phyloP scores from a whole-genome alignment of 805 yeast genomes.

The Cephaloascus albidus region DNA sequence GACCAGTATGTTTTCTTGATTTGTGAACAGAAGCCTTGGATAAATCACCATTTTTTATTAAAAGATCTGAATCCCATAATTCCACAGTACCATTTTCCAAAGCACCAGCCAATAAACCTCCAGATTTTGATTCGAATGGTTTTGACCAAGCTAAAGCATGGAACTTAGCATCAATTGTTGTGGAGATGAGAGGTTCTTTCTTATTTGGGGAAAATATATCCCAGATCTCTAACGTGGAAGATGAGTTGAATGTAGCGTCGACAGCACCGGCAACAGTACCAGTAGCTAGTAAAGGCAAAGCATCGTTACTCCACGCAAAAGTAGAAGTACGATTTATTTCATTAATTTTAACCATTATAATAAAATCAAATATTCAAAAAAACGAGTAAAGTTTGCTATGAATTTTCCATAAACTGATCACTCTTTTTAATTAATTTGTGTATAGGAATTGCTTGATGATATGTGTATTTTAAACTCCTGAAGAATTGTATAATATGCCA shows the following conservation, averaged over 20 bases:
- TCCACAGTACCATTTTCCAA: slow-evolving; percentile 75
- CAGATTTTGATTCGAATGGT: slow-evolving; percentile 36
- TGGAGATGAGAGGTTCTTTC: slow-evolving; percentile 22
- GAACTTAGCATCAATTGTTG: slow-evolving; percentile 34
- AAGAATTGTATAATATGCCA: no score
- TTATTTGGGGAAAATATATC: slow-evolving; percentile 37
- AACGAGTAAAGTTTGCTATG: no score
- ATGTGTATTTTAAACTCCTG: no score
- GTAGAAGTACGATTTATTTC: slow-evolving; percentile 83
- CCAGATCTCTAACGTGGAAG: slow-evolving; percentile 75
- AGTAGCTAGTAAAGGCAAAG: slow-evolving; percentile 69
- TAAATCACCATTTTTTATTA: slow-evolving; percentile 30
- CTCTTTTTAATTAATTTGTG: no score
- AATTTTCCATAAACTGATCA: no score
- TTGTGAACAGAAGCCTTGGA: slow-evolving; percentile 37
- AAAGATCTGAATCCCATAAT: slow-evolving; percentile 63
- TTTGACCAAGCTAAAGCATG: slow-evolving; percentile 80
- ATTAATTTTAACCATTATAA: slow-evolving; percentile 65
- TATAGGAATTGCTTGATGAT: no score
- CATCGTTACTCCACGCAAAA: slow-evolving; percentile 90
- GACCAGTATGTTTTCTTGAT: slow-evolving; percentile 52
- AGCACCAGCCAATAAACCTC: slow-evolving; percentile 75
- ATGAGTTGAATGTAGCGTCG: slow-evolving; percentile 76
- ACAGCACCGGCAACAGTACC: slow-evolving; percentile 97
- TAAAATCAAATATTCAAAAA: no score